Evolutionary conservation across 176 grass and related monocot genomes (phyloP).

Genomic region (Raddia guianensis): DNA sequence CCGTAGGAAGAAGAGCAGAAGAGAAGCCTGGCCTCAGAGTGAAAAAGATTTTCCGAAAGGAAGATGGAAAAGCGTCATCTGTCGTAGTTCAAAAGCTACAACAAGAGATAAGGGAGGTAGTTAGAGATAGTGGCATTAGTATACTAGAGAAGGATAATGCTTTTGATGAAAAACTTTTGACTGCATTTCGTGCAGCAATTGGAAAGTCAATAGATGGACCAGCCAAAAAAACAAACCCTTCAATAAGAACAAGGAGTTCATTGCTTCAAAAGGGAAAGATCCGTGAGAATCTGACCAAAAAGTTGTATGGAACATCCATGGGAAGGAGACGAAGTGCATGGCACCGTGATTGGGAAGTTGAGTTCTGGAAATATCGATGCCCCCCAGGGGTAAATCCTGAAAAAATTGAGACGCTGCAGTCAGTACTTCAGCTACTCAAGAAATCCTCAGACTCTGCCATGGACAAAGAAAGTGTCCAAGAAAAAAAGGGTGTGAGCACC

Average conservation of each 20-base stretch:
- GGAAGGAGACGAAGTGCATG: conserved; percentile 74
- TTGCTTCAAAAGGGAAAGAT: conserved; percentile 79
- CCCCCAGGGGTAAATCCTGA: conserved; percentile 69
- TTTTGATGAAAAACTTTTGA: conserved; percentile 86
- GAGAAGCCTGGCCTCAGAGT: conserved; percentile 68
- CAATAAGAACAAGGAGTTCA: conserved; percentile 58
- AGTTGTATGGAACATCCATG: conserved; percentile 75
- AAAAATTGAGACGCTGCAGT: conserved; percentile 87
- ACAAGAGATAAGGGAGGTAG: conserved; percentile 76
- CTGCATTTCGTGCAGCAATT: conserved; percentile 79
- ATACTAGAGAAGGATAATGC: conserved; percentile 54
- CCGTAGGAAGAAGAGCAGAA: conserved; percentile 62
- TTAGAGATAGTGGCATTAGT: conserved; percentile 51
- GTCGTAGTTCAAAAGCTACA: conserved; percentile 73
- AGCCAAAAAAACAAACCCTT: conserved; percentile 49
- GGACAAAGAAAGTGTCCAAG: conserved; percentile 58
- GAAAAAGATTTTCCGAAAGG: conserved; percentile 86
- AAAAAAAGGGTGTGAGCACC: conserved; percentile 48
- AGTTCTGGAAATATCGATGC: conserved; percentile 93
- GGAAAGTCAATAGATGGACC: conserved; percentile 52
- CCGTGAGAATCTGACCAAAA: conserved; percentile 93
- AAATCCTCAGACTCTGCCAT: conserved; percentile 57
- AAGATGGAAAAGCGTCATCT: conserved; percentile 68
- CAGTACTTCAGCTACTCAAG: conserved; percentile 87
- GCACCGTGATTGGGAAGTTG: conserved; percentile 91